Evolutionary conservation across 371 early-diverging fungal species (phyloP), one percentile per base, ranked within the genome.

Genomic region (Apophysomyces trapeziformis): DNA sequence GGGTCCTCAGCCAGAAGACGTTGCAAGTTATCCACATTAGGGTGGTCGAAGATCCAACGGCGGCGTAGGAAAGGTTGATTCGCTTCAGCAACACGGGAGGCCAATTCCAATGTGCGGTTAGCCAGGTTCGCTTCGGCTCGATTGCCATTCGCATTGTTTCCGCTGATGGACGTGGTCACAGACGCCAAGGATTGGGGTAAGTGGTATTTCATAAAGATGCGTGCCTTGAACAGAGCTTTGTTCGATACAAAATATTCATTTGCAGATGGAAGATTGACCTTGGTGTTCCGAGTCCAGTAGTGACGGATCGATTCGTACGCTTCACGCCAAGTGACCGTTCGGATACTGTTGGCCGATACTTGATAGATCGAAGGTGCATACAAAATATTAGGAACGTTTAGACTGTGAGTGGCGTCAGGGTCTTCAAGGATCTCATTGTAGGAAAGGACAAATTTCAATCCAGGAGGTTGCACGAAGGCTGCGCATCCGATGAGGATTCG

Each of bases 351-450:
- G 1, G 76, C 79, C 38, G 79, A 74, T 0, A 77, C 72, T 64
- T 83, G 84, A 45, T 77, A 80, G 2, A 83, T 72, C 38, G 67
- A 63, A 7, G 84, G 84, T 18, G 80, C 80, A n/a, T 75, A 73
- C 7, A 67, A 60, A 1, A 72, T 57, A 5, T 72, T 56, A n/a
- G 80, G 77, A 1, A 74, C 56, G 47, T 64, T 68, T 3, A 69
- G 45, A 38, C 71, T 74, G n/a, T 66, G 60, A 5, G 38, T 63
- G 37, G 70, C 68, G 32, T 26, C 63, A 5, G 65, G 64, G 2
- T 76, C 73, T 1, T 69, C 66, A 32, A 75, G 61, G 7, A 75
- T 71, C 56, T 82, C 80, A 18, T 78, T 80, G 63, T 80, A 83
- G 7, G 84, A 81, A 12, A 83, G 64, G 8, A 76, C 43, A 46